phyloP scores from a whole-genome alignment of 2,329 filamentous ascomycete genomes.

The Fusarium sp. region DNA sequence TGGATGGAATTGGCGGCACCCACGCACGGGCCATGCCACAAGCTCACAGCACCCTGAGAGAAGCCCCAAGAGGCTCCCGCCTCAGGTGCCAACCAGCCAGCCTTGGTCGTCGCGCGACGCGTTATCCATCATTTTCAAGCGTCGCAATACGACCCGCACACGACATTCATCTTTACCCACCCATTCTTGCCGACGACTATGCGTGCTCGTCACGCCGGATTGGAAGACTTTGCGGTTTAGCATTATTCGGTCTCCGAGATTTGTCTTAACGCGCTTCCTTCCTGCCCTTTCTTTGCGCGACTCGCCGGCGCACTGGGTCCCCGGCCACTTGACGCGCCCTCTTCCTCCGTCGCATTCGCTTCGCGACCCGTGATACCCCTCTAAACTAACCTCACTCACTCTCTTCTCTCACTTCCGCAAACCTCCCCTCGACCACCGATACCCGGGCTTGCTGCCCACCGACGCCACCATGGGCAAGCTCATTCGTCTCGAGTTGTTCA shows the following conservation, averaged over 20 bases:
- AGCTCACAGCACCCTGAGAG: neutral
- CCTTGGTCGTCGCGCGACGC: constrained; percentile 40
- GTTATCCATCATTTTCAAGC: constrained; percentile 35
- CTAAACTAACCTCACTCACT: constrained; percentile 18
- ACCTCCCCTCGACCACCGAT: constrained; percentile 7
- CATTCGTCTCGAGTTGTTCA: constrained; percentile 91
- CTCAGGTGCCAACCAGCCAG: constrained; percentile 11
- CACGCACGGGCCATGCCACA: constrained; percentile 14
- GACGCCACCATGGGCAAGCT: constrained; percentile 85
- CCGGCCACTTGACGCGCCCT: constrained; percentile 38
- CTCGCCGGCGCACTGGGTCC: constrained; percentile 32
- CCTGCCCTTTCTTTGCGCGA: constrained; percentile 23
- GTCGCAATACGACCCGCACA: constrained; percentile 27
- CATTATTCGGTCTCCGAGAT: constrained; percentile 8
- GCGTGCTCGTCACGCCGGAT: constrained; percentile 7
- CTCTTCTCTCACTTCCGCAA: constrained; percentile 14
- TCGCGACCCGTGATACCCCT: constrained; percentile 33
- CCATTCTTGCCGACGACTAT: constrained; percentile 22
- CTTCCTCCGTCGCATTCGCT: constrained; percentile 33
- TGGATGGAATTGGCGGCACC: neutral
- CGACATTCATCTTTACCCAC: constrained; percentile 5
- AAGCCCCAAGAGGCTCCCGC: constrained; percentile 18
- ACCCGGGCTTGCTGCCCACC: constrained; percentile 28
- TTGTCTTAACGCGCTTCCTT: neutral
- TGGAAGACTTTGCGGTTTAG: constrained; percentile 15